phyloP scores from a whole-genome alignment of 805 yeast species.

The Yamadazyma tumulicola region DNA sequence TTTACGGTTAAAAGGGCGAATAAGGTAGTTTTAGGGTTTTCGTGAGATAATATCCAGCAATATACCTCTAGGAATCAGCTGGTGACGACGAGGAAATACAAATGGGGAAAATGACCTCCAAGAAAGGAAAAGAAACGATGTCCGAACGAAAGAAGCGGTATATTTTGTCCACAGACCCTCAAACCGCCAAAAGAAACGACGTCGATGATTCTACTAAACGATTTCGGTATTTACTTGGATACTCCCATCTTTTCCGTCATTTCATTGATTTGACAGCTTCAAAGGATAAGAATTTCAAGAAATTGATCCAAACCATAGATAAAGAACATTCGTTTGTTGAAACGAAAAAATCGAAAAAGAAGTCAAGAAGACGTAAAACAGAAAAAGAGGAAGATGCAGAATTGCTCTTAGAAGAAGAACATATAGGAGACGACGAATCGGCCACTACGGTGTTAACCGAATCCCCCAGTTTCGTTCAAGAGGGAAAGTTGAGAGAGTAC shows the following conservation, averaged over 20 bases:
- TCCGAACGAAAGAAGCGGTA: slow-evolving; percentile 42
- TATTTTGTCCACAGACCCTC: slow-evolving; percentile 52
- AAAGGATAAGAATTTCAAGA: slow-evolving; percentile 69
- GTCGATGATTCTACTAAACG: slow-evolving; percentile 70
- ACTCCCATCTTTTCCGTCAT: slow-evolving; percentile 84
- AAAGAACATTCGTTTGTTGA: slow-evolving; percentile 38
- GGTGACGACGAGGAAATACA: too few relatives aligned
- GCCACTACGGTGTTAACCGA: slow-evolving; percentile 69
- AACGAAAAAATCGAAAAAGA: slow-evolving; percentile 22
- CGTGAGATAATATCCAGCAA: too few relatives aligned
- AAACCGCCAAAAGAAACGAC: slow-evolving; percentile 48
- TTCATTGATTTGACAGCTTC: slow-evolving; percentile 80
- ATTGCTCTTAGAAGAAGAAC: slow-evolving; percentile 49
- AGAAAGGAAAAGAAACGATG: slow-evolving; percentile 3
- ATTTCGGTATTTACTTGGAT: slow-evolving; percentile 73
- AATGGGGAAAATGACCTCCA: too few relatives aligned
- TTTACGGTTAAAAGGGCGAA: too few relatives aligned
- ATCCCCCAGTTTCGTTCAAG: slow-evolving; percentile 69
- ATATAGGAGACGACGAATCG: slow-evolving; percentile 37
- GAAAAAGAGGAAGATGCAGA: slow-evolving; percentile 86
- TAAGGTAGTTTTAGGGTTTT: too few relatives aligned
- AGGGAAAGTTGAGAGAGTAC: slow-evolving; percentile 80
- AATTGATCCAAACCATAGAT: slow-evolving; percentile 56
- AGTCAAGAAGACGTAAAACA: slow-evolving; percentile 58
- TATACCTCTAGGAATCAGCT: too few relatives aligned